Conservation (phyloP, 768 basidiomycete species). For the Panellus pusillus region DNA sequence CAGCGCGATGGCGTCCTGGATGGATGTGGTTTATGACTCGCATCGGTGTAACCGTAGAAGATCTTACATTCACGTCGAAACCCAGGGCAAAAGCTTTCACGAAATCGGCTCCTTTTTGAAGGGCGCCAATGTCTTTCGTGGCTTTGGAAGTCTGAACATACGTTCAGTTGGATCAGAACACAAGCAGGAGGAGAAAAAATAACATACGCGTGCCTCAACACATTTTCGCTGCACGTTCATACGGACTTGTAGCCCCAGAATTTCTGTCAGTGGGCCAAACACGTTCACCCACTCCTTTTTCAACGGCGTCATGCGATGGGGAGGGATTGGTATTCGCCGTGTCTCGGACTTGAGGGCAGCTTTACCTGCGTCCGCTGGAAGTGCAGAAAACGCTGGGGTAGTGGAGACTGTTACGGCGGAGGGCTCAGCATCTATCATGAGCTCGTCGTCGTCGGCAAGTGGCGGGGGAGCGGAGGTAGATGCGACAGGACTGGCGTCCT, state of each 20-base stretch:
- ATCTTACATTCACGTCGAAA: conserved; percentile 87
- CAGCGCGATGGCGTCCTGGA: conserved; percentile 91
- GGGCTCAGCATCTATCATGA: conserved; percentile 59
- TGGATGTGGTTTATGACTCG: not conserved
- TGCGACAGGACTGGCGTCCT: conserved; percentile 26
- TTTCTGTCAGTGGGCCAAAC: conserved; percentile 94
- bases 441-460: conserved; percentile 54
- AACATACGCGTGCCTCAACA: conserved; percentile 88
- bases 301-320: conserved; percentile 95
- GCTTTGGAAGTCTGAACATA: conserved; percentile 81
- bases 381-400: conserved; percentile 69
- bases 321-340: conserved; percentile 89
- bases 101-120: conserved; percentile 98
- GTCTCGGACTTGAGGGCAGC: conserved; percentile 74
- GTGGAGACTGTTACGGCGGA: conserved; percentile 46
- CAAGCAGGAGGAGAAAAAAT: not conserved
- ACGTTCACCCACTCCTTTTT: conserved; percentile 97
- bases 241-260: conserved; percentile 90
- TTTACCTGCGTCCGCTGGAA: conserved; percentile 58
- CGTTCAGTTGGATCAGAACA: not conserved
- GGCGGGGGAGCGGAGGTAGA: conserved; percentile 16
- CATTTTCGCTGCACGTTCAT: conserved; percentile 92
- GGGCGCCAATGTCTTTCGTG: conserved; percentile 87
- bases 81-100: conserved; percentile 93
- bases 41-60: not conserved